Evolutionary conservation across 208 protist genomes (phyloP), one percentile per base, ranked within the genome.

Genomic region (Wallacemonas rigidus): DNA sequence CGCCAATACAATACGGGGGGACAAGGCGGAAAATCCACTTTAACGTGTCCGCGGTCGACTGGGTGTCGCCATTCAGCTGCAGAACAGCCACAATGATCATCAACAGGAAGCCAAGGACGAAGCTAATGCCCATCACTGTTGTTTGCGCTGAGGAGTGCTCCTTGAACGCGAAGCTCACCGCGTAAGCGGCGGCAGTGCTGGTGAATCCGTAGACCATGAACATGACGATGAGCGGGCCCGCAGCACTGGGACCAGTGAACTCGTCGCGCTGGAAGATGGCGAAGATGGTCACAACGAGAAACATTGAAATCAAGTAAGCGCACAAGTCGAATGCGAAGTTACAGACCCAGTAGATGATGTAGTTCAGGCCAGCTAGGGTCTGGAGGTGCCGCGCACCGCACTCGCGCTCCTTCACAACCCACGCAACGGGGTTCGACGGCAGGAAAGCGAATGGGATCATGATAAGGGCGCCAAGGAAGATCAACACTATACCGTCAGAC

Each of bases 401-500:
- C 62, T 85, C 77, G 11, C 82, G 81, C 71, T 90, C 85, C 74
- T 79, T 85, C 44, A 90, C 82, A 8, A 90, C 61, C 70, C 75
- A 87, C 26, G 70, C 72, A 2, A 90, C 73, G 67, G 72, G 87
- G 6, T 76, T 89, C 17, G 87, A 85, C 8, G 87, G 83, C 39
- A 92, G 72, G 61, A 89, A 86, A n/a, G 81, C 71, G 63, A 92
- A 87, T 35, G 87, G 87, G 44, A 89, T 84, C 76, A 89, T 83
- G 15, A 89, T 71, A 36, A 89, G 55, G 17, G 87, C 72, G 47
- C 72, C 56, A 15, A 79, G 76, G 35, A 90, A 51, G 7, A 88
- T 44, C 1, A 72, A 38, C 39, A 77, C 67, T 36, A 86, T 64
- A 11, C 53, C 41, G 56, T 81, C 51, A 3, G 7, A 17, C 17